Evolutionary conservation across 2,329 filamentous ascomycete genomes (phyloP).

Genomic region (Aspergillus vadensis): DNA sequence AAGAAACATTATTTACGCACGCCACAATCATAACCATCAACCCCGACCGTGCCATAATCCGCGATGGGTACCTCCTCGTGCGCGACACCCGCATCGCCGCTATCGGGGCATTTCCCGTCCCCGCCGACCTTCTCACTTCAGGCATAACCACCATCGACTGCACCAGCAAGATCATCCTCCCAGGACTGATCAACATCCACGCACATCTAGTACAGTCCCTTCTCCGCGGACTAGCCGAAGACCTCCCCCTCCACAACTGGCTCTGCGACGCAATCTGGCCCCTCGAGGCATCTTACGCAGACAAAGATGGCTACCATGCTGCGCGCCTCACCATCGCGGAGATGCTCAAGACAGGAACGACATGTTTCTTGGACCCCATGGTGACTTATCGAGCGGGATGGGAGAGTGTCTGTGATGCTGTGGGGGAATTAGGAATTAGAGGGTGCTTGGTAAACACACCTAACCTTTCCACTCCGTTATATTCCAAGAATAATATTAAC

Average conservation of each 20-base stretch:
- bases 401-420: conserved; percentile 38
- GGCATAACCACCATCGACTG: conserved; percentile 37
- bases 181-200: conserved; percentile 55
- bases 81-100: conserved; percentile 43
- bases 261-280: conserved; percentile 56
- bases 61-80: conserved; percentile 51
- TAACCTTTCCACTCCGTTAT: not conserved
- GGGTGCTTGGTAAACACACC: conserved; percentile 37
- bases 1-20: conserved; percentile 48
- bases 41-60: conserved; percentile 46
- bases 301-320: conserved; percentile 53
- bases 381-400: conserved; percentile 27
- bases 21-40: conserved; percentile 58
- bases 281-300: conserved; percentile 48
- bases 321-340: conserved; percentile 53
- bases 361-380: conserved; percentile 57
- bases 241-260: conserved; percentile 54
- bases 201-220: conserved; percentile 53
- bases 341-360: conserved; percentile 55
- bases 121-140: conserved; percentile 36
- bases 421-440: conserved; percentile 49
- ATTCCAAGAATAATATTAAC: no score
- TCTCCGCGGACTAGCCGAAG: conserved; percentile 53
- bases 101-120: conserved; percentile 41
- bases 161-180: conserved; percentile 49